phyloP scores from a whole-genome alignment of 441 rosid genomes.

The Populus hybrid region DNA sequence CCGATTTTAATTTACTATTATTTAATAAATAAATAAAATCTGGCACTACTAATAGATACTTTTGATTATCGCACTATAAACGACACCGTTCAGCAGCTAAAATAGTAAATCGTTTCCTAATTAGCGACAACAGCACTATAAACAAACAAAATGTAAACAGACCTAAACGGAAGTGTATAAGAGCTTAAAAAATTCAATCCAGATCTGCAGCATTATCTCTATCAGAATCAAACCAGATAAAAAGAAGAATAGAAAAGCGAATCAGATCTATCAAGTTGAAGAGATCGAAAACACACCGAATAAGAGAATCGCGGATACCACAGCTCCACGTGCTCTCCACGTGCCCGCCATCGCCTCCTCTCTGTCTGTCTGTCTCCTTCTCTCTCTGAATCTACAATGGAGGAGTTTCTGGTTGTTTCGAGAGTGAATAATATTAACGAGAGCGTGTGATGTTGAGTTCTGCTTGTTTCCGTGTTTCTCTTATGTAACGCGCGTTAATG shows the following conservation, averaged over 20 bases:
- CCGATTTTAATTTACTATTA: too few species aligned
- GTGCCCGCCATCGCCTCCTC: constrained; percentile 39
- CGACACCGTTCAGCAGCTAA: background rate
- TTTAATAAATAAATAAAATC: background rate
- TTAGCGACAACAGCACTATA: background rate
- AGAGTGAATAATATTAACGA: background rate
- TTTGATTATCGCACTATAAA: too few species aligned
- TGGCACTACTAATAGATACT: too few species aligned
- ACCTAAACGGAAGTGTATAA: background rate
- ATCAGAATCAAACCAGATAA: background rate
- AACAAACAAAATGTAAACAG: background rate
- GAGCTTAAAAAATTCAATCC: background rate
- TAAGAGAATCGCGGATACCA: constrained; percentile 49
- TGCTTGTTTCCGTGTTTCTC: background rate
- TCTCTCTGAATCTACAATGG: background rate
- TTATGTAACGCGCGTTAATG: background rate
- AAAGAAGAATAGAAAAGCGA: background rate
- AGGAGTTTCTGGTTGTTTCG: background rate
- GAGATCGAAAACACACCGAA: constrained; percentile 35
- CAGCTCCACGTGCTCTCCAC: constrained; percentile 45
- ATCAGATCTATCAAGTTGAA: constrained; percentile 19
- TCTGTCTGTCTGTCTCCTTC: background rate
- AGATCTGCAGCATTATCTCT: constrained; percentile 4
- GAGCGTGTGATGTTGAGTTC: background rate
- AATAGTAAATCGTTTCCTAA: background rate